Evolutionary conservation across 208 protist species (phyloP).

Genomic region (Acanthamoeba lugdunensis): DNA sequence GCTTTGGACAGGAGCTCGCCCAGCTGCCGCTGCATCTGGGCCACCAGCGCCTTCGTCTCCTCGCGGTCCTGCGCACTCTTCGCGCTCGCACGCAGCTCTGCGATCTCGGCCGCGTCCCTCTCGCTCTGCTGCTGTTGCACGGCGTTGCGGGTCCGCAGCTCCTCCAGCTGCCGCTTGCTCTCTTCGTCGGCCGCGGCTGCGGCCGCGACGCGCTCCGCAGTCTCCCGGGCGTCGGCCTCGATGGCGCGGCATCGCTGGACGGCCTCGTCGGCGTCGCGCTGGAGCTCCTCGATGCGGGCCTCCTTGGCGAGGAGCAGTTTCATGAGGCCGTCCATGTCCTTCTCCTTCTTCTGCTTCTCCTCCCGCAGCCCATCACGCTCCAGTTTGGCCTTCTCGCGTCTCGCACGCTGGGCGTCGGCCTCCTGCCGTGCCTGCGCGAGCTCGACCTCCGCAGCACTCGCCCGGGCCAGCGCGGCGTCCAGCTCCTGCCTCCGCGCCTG

Average conservation of each 20-base stretch:
- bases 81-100: not conserved
- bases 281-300: not conserved
- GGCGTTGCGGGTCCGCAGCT: not conserved
- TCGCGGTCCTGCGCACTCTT: not conserved
- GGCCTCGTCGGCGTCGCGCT: not conserved
- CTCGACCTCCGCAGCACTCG: not conserved
- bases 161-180: not conserved
- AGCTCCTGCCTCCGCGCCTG: not conserved
- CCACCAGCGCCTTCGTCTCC: not conserved
- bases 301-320: not conserved
- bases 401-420: not conserved
- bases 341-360: constrained; percentile 27
- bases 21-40: constrained; percentile 2
- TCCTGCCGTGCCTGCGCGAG: not conserved
- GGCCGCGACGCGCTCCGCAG: not conserved
- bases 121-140: not conserved
- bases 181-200: not conserved
- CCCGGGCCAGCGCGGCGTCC: not conserved
- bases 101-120: not conserved
- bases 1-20: not conserved
- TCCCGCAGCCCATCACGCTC: not conserved
- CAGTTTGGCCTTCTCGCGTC: not conserved
- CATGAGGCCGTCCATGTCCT: not conserved
- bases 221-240: not conserved
- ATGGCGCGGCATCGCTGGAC: not conserved